Percentiles rank a stretch among this genome's conserved stretches.
These are phyloP conservation scores for Grigorovia humatica DNA, from an alignment of 805 yeast species.

Conservation along the genomic window DNA sequence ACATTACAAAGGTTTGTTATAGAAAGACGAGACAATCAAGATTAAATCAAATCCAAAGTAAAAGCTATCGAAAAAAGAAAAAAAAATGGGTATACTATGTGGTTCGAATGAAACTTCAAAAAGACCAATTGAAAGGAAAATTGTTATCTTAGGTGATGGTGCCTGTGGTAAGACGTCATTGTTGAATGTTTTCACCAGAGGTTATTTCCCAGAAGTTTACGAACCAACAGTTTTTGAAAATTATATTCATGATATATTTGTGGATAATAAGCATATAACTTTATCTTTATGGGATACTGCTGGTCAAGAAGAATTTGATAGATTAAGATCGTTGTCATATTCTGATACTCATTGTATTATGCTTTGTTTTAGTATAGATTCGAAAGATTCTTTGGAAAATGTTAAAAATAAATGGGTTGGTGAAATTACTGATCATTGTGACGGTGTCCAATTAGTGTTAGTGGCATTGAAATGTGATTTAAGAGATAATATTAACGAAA, in stretches of 20 bases:
- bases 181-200: slow-evolving; percentile 89
- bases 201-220: slow-evolving; percentile 95
- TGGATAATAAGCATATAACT: slow-evolving; percentile 87
- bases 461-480: slow-evolving; percentile 94
- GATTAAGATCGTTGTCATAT: slow-evolving; percentile 83
- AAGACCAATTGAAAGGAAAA: slow-evolving; percentile 67
- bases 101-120: slow-evolving; percentile 23
- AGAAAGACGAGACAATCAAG: no score
- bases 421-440: slow-evolving; percentile 93
- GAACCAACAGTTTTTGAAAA: slow-evolving; percentile 98
- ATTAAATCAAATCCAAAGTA: neutral
- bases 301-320: slow-evolving; percentile 96
- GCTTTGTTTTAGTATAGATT: slow-evolving; percentile 91
- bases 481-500: slow-evolving; percentile 55
- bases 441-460: slow-evolving; percentile 84
- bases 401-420: slow-evolving; percentile 96
- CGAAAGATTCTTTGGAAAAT: slow-evolving; percentile 87
- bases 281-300: slow-evolving; percentile 97
- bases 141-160: slow-evolving; percentile 94
- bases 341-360: slow-evolving; percentile 95
- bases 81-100: slow-evolving; percentile 13
- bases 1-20: no score
- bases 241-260: slow-evolving; percentile 92
- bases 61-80: neutral
- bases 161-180: slow-evolving; percentile 97